Evolutionary conservation across 768 basidiomycete species (phyloP), one percentile per base, ranked within the genome.

Genomic region (Hygrocybe coccinea): DNA sequence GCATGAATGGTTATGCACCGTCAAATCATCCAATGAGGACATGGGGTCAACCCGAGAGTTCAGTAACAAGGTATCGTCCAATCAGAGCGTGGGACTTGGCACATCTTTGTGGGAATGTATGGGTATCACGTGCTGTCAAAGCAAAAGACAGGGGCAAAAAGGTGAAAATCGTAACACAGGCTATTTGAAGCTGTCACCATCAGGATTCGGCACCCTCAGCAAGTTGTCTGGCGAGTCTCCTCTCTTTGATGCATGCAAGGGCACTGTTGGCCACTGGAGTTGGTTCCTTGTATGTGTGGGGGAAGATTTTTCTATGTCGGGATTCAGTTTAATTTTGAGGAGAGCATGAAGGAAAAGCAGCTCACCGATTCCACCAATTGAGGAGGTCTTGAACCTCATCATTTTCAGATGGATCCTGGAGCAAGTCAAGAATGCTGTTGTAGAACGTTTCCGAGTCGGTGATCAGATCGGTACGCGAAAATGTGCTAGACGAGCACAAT

Each of bases 381-480:
- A 50, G 34, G 24, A 50, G 22, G 14, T 29, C 49, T 10, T 50
- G 25, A 14, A 50, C 25, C 34, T 50, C n/a, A 34, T 50, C 35
- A 14, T 17, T 35, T 22, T 50, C 49, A 14, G 9, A 17, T n/a
- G 35, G 10, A 50, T 50, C 49, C 4, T 50, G 19, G 15, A 50
- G 35, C 25, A 47, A 8, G 25, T 47, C 25, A 15, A 50, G 49
- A n/a, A 50, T 33, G 49, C 29, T 34, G 34, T 33, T 50, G n/a
- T 50, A 50, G 34, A 50, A 50, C 10, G n/a, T 50, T 37, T 50
- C 33, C 14, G n/a, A 50, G 35, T 50, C 49, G 17, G 49, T 50
- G 29, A 50, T 25, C 22, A 47, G 17, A 25, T 47, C 22, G 4
- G 46, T 47, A 7, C 14, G 17, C 7, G 25, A 47, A 47, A 36